These are phyloP conservation scores for Deinandra increscens DNA, from an alignment of 129 eudicot genomes.

Conservation along the genomic window DNA sequence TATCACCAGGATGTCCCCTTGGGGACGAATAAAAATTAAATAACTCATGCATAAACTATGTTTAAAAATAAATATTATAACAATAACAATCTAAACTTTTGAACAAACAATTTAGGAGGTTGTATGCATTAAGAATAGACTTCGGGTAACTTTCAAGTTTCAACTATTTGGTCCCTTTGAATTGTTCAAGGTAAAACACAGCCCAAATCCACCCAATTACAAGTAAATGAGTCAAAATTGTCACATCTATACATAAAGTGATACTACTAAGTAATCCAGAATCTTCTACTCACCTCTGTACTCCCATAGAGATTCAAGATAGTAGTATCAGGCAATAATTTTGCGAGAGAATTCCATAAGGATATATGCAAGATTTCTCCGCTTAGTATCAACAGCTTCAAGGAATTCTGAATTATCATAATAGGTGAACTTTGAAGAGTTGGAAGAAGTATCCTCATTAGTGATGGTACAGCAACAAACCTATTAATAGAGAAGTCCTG, in stretches of 20 bases:
- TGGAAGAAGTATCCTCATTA: conserved; percentile 69
- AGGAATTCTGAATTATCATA: conserved; percentile 35
- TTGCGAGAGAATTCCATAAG: conserved; percentile 54
- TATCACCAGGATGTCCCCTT: too few relatives aligned
- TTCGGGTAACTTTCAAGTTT: background rate
- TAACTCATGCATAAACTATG: background rate
- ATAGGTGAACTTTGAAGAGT: conserved; percentile 46
- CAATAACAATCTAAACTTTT: background rate
- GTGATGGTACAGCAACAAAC: conserved; percentile 83
- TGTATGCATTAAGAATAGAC: background rate
- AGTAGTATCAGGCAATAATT: conserved; percentile 60
- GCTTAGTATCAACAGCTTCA: conserved; percentile 70
- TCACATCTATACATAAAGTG: background rate
- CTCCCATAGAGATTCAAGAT: conserved; percentile 88
- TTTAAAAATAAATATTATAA: background rate
- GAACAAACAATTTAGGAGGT: background rate
- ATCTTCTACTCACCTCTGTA: conserved; percentile 70
- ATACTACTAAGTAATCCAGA: conserved; percentile 9
- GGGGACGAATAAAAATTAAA: too few relatives aligned
- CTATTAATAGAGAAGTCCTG: conserved; percentile 76
- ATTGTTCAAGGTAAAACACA: background rate
- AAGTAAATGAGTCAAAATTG: background rate
- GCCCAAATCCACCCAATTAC: background rate
- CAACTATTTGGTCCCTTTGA: background rate
- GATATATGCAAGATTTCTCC: conserved; percentile 75